Percentiles rank a stretch among this genome's conserved stretches.
phyloP scores from a whole-genome alignment of 169 alveolate species.

The Perkinsus chesapeaki region DNA sequence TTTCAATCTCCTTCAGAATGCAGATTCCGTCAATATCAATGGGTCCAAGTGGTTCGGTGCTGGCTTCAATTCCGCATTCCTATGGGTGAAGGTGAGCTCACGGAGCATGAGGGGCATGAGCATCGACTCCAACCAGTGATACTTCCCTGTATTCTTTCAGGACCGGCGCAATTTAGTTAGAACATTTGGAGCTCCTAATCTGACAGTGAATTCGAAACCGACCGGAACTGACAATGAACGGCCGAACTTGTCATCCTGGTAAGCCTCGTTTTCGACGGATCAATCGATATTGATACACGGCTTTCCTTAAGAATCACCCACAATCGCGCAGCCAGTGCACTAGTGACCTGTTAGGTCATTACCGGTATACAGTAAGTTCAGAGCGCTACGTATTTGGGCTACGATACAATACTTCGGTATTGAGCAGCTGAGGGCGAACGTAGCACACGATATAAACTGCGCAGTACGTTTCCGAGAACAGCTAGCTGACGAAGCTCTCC shows the following conservation, averaged over 20 bases:
- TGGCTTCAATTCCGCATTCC: background rate
- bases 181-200: background rate
- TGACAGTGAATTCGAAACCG: background rate
- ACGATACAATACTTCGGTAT: background rate
- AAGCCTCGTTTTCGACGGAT: background rate
- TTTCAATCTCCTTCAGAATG: background rate
- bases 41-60: slow-evolving; percentile 9
- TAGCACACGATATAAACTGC: background rate
- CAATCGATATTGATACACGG: too few species aligned
- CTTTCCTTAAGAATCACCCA: too few species aligned
- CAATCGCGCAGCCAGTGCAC: background rate
- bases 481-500: background rate
- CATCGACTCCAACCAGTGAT: background rate
- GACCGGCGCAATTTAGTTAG: background rate
- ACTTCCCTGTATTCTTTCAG: background rate
- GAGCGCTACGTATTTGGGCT: background rate
- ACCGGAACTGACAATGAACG: background rate
- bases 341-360: background rate
- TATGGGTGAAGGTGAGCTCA: slow-evolving; percentile 13
- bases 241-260: background rate
- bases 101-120: background rate
- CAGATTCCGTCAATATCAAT: slow-evolving; percentile 8
- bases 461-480: background rate
- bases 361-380: background rate
- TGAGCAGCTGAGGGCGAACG: background rate